Conservation (phyloP, 441 rosid species). For the Erysimum cheiri region DNA sequence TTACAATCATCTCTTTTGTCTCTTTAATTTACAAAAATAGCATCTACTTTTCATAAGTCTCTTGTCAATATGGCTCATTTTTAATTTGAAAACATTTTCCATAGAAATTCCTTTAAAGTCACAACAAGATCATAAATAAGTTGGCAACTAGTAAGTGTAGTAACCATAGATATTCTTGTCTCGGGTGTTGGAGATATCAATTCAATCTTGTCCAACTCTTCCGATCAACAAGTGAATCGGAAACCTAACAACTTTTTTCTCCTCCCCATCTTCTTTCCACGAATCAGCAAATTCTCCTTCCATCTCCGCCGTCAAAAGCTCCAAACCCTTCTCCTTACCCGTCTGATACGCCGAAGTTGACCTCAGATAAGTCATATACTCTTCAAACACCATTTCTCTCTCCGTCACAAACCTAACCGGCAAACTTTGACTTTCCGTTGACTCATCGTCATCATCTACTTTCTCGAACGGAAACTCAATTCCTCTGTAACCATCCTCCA, state of each 20-base stretch:
- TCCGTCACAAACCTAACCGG: constrained; percentile 63
- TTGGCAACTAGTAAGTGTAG: too few relatives aligned
- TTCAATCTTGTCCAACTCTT: constrained; percentile 44
- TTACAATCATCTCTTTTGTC: too few relatives aligned
- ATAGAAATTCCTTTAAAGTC: too few relatives aligned
- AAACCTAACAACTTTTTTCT: constrained; percentile 57
- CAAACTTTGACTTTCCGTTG: constrained; percentile 48
- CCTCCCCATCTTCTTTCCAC: constrained; percentile 62
- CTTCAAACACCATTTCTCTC: constrained; percentile 60
- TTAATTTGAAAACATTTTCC: too few relatives aligned
- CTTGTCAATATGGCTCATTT: too few relatives aligned
- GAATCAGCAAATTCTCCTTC: constrained; percentile 54
- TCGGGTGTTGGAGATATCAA: background rate
- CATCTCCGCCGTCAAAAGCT: constrained; percentile 59
- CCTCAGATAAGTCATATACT: constrained; percentile 59
- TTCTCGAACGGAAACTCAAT: constrained; percentile 71
- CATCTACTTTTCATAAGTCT: too few relatives aligned
- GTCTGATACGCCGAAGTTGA: constrained; percentile 86
- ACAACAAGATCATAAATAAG: too few relatives aligned
- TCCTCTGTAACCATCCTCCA: constrained; percentile 56
- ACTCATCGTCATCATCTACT: constrained; percentile 47
- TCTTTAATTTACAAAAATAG: too few relatives aligned
- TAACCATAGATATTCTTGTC: too few relatives aligned
- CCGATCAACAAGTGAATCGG: constrained; percentile 80
- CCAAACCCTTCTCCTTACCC: constrained; percentile 68